Evolutionary conservation across 371 early-diverging fungal species (phyloP), one percentile per base, ranked within the genome.

Genomic region (Mucor racemosus): DNA sequence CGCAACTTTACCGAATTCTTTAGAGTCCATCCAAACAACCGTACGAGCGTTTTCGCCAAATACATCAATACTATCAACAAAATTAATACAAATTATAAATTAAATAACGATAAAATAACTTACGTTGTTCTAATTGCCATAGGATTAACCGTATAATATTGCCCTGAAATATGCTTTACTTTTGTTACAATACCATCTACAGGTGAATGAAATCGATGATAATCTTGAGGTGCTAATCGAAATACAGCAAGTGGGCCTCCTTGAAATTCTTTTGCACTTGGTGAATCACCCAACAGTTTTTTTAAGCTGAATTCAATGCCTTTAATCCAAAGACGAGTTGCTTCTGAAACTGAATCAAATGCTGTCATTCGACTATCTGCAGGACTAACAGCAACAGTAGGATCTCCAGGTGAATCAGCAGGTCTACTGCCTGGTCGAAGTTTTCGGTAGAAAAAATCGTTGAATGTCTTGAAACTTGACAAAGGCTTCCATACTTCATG

Each of bases 371-470:
- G 81, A 59, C 88, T 85, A 57, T 94, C 94, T 5, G 93, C 91
- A 39, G 90, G 87, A 38, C 90, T 90, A 7, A 93, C 90, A 9
- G 85, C 84, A 2, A 94, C 85, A 1, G 75, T 78, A 7, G 90
- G 86, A 65, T 93, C 83, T 11, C 83, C 86, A 6, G 86, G 85
- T 0, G 81, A 81, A 39, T 85, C 88, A 42, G 89, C 68, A 0
- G 71, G 69, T 31, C 96, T 83, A 4, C 89, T 86, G 9, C 74
- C 79, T 1, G 92, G 90, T 65, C 92, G 92, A 19, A 95, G 77
- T 53, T 86, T 88, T 35, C 96, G 87, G 76, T 92, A 94, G 72
- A 94, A 94, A 79, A 95, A 95, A 68, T 94, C 87, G 66, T 94
- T 95, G 65, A 95, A 94, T 11, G 84, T 91, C 62, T 82, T 78